A percentile compares a stretch with the other conserved stretches of the same genome.
phyloP scores from a whole-genome alignment of 1,139 yeast genomes.

The Meyerozyma guilliermondii region DNA sequence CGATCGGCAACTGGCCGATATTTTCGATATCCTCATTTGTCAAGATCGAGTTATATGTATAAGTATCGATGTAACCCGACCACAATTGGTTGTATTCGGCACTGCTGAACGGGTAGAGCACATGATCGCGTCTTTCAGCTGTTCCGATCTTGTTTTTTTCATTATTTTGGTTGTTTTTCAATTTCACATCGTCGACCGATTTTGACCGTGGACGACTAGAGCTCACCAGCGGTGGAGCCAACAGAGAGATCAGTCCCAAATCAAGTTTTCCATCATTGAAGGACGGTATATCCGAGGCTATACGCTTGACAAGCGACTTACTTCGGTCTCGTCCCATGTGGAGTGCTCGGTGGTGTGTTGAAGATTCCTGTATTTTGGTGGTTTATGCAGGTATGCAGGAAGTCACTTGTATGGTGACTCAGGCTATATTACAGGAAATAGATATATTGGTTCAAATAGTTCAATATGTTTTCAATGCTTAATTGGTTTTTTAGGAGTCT shows the following conservation, averaged over 20 bases:
- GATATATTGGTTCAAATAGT: too few species aligned
- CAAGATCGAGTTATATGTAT: constrained; percentile 34
- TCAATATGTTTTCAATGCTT: too few species aligned
- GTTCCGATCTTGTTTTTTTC: neutral
- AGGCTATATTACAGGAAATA: too few species aligned
- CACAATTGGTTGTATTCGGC: constrained; percentile 30
- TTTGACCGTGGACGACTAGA: constrained; percentile 3
- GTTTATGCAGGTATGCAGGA: neutral
- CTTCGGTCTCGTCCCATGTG: constrained; percentile 38
- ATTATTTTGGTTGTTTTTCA: neutral
- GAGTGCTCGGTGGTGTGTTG: neutral
- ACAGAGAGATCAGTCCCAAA: constrained; percentile 10
- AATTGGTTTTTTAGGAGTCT: too few species aligned
- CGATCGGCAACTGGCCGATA: constrained; percentile 27
- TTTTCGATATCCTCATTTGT: constrained; percentile 25
- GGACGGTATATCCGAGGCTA: constrained; percentile 36
- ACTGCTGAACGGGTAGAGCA: constrained; percentile 32
- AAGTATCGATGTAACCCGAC: constrained; percentile 26
- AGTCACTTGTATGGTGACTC: too few species aligned
- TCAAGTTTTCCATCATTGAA: constrained; percentile 15
- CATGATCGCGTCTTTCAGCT: constrained; percentile 1
- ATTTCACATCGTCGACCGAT: neutral
- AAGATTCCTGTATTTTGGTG: neutral
- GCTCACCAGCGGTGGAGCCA: constrained; percentile 5
- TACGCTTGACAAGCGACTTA: constrained; percentile 46